Evolutionary conservation across 768 basidiomycete genomes (phyloP).

Genomic region (Trichaptum fuscoviolaceum): DNA sequence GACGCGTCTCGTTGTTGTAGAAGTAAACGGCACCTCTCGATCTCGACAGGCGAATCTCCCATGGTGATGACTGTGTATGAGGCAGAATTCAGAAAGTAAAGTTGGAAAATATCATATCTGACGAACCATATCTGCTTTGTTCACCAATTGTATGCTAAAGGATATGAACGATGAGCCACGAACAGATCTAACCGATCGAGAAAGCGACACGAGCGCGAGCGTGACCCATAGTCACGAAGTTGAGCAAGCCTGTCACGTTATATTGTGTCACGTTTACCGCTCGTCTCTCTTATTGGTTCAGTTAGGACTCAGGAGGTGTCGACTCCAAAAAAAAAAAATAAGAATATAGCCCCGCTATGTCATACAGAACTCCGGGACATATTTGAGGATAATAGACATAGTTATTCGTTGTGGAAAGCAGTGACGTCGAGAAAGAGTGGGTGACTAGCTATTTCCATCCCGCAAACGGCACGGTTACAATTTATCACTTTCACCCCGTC

Average conservation of each 20-base stretch:
- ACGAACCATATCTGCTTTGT: neutral
- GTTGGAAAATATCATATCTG: neutral
- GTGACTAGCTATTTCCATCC: neutral
- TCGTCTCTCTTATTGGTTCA: neutral
- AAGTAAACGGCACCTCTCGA: conserved; percentile 81
- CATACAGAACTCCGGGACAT: neutral
- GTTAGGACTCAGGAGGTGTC: neutral
- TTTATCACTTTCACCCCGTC: neutral
- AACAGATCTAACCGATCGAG: too few species aligned
- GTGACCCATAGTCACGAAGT: too few species aligned
- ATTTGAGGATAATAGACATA: neutral
- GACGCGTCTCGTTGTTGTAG: conserved; percentile 65
- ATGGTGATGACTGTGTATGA: conserved; percentile 24
- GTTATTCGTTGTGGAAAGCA: neutral
- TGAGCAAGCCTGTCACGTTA: too few species aligned
- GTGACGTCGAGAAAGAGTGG: neutral
- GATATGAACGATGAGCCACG: too few species aligned
- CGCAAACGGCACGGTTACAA: neutral
- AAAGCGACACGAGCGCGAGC: too few species aligned
- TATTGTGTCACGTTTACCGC: too few species aligned
- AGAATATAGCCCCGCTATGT: neutral
- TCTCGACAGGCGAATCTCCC: conserved; percentile 87
- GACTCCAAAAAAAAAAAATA: neutral
- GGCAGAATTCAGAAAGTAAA: neutral
- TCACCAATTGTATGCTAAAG: neutral